Evolutionary conservation across 2,329 filamentous ascomycete genomes (phyloP), one percentile per base, ranked within the genome.

Genomic region (Pseudogymnoascus sp.): DNA sequence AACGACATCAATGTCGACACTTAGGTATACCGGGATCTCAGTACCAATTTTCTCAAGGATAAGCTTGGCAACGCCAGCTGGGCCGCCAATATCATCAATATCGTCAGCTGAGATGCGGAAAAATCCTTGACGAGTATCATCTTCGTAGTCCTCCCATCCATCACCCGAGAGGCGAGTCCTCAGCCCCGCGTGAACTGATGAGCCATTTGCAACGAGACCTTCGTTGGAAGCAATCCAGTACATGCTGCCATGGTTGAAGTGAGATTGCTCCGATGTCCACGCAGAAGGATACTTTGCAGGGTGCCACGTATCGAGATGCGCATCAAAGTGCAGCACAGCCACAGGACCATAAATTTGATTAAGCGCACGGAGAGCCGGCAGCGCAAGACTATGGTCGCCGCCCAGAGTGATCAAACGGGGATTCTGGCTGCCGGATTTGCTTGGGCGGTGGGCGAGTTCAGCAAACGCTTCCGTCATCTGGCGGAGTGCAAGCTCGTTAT

Each of bases 191-290:
- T 96, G 91, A 5, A 94, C 89, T 20, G 84, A 89, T 0, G 83
- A 87, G 12, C 79, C 76, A 72, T 93, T 92, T 63, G 83, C 80
- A 62, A 96, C 86, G 25, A 96, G 76, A 0, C 89, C 90, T 72
- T 96, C 91, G 30, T 86, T 85, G 57, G 86, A 86, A 5, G 91
- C 91, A 66, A 93, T 82, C 88, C 90, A 93, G 79, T 96, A 96
- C 86, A 96, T 94, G 66, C 84, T 90, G 4, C 92, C 91, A 73
- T 96, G 91, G 70, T 87, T 96, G 77, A 95, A 94, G 67, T 87
- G 82, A 2, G 84, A 81, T 72, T 90, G 88, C 63, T 84, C 80
- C 2, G 80, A 82, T 6, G 78, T 73, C 91, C 91, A 96, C 61
- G 86, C 84, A 14, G 82, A 86, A 0, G 90, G 89, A 73, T 95